phyloP scores from a whole-genome alignment of 2,329 filamentous ascomycete genomes.

The Nemania sp. region DNA sequence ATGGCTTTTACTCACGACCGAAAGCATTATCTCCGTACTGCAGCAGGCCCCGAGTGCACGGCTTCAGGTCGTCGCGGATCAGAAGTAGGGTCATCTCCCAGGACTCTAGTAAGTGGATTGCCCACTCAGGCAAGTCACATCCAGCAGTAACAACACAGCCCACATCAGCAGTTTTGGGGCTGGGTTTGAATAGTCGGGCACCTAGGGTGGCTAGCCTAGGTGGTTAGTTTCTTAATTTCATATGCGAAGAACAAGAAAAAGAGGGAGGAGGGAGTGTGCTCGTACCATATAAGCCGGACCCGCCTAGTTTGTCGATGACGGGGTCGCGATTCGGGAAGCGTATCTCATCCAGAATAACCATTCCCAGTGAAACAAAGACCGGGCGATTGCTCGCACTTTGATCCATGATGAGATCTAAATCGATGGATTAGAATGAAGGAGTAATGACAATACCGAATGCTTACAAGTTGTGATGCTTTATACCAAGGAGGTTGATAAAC shows the following conservation, averaged over 20 bases:
- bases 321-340: constrained; percentile 25
- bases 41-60: constrained; percentile 27
- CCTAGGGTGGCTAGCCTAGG: constrained; percentile 25
- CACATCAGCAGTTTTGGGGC: constrained; percentile 2
- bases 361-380: constrained; percentile 31
- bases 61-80: constrained; percentile 11
- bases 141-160: constrained; percentile 29
- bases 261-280: background rate
- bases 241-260: background rate
- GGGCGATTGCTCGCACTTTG: background rate
- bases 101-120: constrained; percentile 21
- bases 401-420: no score
- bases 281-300: constrained; percentile 31
- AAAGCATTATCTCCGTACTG: constrained; percentile 32
- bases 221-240: background rate
- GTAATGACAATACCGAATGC: no score
- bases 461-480: no score
- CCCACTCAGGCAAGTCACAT: constrained; percentile 25
- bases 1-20: constrained; percentile 12
- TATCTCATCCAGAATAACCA: constrained; percentile 35
- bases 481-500: no score
- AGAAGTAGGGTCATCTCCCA: constrained; percentile 26
- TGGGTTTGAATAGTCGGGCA: constrained; percentile 31
- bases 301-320: constrained; percentile 26
- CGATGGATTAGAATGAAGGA: no score